Percentiles rank a stretch among this genome's conserved stretches.
Conservation (phyloP, 768 basidiomycete species). For the Crucibulum laeve region DNA sequence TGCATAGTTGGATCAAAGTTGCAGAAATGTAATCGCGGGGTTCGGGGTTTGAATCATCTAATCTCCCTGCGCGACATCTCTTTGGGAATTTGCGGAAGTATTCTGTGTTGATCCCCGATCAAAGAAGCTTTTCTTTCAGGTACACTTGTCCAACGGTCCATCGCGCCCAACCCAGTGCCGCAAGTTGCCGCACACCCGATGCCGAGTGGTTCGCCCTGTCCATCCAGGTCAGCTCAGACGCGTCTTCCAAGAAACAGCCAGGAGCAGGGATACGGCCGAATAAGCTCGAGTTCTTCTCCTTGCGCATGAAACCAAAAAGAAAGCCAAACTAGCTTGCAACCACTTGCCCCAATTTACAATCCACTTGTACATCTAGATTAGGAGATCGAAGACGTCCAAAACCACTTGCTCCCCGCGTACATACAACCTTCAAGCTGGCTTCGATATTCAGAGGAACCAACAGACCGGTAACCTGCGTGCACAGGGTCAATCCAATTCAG, state of each 20-base stretch:
- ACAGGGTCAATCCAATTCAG: conserved; percentile 35
- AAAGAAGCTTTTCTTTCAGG: conserved; percentile 39
- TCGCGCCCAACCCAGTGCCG: conserved; percentile 27
- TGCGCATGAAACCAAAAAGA: neutral
- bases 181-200: conserved; percentile 26
- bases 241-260: conserved; percentile 5
- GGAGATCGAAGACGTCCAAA: conserved; percentile 1
- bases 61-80: conserved; percentile 2
- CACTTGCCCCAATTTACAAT: neutral
- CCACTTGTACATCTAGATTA: too few species aligned
- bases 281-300: conserved; percentile 13
- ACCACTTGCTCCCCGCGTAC: neutral
- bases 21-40: conserved; percentile 5
- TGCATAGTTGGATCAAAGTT: conserved; percentile 5
- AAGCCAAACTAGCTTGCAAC: neutral
- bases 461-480: conserved; percentile 7
- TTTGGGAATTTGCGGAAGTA: conserved; percentile 26
- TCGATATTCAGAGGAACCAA: conserved; percentile 14
- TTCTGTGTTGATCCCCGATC: conserved; percentile 58
- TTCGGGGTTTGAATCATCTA: conserved; percentile 24
- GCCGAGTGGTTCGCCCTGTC: conserved; percentile 6
- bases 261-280: conserved; percentile 18
- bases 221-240: conserved; percentile 5
- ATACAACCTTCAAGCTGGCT: neutral
- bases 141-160: conserved; percentile 11